These are phyloP conservation scores for Sordariomycetes sp. DNA, from an alignment of 2,329 filamentous ascomycete genomes.

Conservation along the genomic window DNA sequence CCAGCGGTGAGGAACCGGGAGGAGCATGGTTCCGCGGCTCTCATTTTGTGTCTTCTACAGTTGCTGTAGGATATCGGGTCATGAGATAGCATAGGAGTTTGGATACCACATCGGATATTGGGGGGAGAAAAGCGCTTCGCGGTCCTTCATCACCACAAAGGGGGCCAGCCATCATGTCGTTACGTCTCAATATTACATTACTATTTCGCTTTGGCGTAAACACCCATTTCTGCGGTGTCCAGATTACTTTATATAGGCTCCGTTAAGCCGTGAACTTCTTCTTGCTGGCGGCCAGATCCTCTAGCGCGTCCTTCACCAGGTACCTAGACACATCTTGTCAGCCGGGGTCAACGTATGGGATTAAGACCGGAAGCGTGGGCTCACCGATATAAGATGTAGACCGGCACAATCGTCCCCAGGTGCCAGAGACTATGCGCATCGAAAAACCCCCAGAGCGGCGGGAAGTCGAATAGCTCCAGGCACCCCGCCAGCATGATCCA, in stretches of 20 bases:
- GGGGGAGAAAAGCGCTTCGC: neutral
- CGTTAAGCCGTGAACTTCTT: conserved; percentile 11
- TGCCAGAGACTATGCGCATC: conserved; percentile 98
- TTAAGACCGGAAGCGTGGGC: conserved; percentile 25
- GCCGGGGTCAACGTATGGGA: neutral
- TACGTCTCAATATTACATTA: neutral
- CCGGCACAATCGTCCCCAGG: conserved; percentile 79
- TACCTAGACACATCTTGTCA: conserved; percentile 46
- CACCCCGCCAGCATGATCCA: conserved; percentile 94
- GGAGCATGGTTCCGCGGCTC: neutral
- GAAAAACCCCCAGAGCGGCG: conserved; percentile 68
- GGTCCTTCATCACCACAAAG: neutral
- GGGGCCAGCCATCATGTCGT: conserved; percentile 1
- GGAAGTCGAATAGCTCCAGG: conserved; percentile 88
- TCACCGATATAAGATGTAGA: conserved; percentile 90
- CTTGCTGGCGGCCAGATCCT: conserved; percentile 61
- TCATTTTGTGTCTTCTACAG: neutral
- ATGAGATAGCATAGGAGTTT: neutral
- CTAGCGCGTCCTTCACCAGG: conserved; percentile 71
- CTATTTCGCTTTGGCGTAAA: neutral
- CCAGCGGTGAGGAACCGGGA: neutral
- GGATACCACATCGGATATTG: neutral
- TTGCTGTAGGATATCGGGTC: neutral
- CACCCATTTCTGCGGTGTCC: neutral
- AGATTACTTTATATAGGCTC: neutral